These are phyloP conservation scores for Pulveroboletus ravenelii DNA, from an alignment of 768 basidiomycete species.

Conservation along the genomic window DNA sequence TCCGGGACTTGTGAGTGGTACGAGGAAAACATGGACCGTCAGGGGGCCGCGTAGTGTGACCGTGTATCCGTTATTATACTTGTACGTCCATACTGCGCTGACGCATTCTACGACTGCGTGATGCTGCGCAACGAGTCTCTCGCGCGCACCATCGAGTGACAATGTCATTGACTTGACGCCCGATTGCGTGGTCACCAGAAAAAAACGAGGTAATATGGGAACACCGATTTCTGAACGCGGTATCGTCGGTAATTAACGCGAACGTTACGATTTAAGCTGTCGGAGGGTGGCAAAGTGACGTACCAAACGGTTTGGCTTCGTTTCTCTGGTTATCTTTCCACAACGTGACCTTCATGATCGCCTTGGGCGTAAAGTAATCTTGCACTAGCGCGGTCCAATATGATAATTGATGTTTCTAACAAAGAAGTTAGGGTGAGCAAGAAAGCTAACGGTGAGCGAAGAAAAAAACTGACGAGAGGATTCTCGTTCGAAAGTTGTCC, in stretches of 20 bases:
- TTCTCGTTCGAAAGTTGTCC: slow-evolving; percentile 55
- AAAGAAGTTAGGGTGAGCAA: slow-evolving; percentile 4
- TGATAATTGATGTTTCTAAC: slow-evolving; percentile 56
- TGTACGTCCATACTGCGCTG: slow-evolving; percentile 76
- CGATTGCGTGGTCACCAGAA: slow-evolving; percentile 78
- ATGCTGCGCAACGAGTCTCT: slow-evolving; percentile 49
- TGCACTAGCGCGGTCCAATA: slow-evolving; percentile 65
- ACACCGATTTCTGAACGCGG: slow-evolving; percentile 63
- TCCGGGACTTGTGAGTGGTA: slow-evolving; percentile 21
- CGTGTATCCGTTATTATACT: slow-evolving; percentile 73
- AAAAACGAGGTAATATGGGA: slow-evolving; percentile 77
- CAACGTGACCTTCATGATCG: slow-evolving; percentile 74
- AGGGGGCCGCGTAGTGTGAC: slow-evolving; percentile 74
- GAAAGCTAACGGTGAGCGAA: neutral
- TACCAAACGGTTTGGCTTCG: slow-evolving; percentile 83
- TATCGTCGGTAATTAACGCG: slow-evolving; percentile 10
- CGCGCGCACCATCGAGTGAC: slow-evolving; percentile 73
- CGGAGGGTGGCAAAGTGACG: slow-evolving; percentile 22
- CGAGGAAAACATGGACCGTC: slow-evolving; percentile 52
- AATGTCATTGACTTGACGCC: slow-evolving; percentile 81
- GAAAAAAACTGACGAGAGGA: slow-evolving; percentile 34
- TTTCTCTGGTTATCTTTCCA: slow-evolving; percentile 80
- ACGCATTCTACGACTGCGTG: slow-evolving; percentile 63
- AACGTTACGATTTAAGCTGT: slow-evolving; percentile 3
- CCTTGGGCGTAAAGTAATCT: slow-evolving; percentile 67